Evolutionary conservation across 768 basidiomycete species (phyloP).

Genomic region (Candolleomyces eurysporus): DNA sequence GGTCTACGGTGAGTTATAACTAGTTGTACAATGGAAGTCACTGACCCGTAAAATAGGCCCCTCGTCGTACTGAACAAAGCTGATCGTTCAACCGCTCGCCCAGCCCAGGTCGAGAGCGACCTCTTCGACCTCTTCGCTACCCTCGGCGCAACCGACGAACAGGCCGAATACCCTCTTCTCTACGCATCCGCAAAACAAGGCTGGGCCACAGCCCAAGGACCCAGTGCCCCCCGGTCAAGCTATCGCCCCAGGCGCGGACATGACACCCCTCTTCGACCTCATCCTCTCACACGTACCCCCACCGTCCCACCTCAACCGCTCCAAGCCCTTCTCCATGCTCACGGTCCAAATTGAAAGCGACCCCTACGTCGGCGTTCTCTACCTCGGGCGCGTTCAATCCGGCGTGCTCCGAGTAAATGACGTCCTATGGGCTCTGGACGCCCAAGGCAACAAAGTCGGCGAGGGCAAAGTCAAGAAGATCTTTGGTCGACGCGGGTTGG

Average conservation of each 20-base stretch:
- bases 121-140: constrained; percentile 52
- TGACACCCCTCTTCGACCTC: constrained; percentile 46
- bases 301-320: constrained; percentile 34
- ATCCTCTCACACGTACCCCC: constrained; percentile 44
- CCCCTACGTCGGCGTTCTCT: constrained; percentile 48
- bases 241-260: constrained; percentile 20
- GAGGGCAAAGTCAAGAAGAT: constrained; percentile 52
- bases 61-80: constrained; percentile 53
- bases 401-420: constrained; percentile 41
- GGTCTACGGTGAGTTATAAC: constrained; percentile 36
- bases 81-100: constrained; percentile 42
- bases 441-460: constrained; percentile 43
- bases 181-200: constrained; percentile 53
- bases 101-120: constrained; percentile 47
- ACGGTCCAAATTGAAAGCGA: constrained; percentile 51
- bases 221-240: constrained; percentile 13
- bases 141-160: constrained; percentile 49
- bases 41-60: constrained; percentile 26
- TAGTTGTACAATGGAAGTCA: neutral
- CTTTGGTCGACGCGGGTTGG: constrained; percentile 35
- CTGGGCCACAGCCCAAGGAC: constrained; percentile 36
- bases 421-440: constrained; percentile 36
- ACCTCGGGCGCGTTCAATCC: constrained; percentile 45
- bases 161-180: constrained; percentile 49
- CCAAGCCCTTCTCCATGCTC: constrained; percentile 48